Percentiles rank a stretch among this genome's conserved stretches.
phyloP scores from a whole-genome alignment of 176 grass and related monocot species.

The Microstegium vimineum region DNA sequence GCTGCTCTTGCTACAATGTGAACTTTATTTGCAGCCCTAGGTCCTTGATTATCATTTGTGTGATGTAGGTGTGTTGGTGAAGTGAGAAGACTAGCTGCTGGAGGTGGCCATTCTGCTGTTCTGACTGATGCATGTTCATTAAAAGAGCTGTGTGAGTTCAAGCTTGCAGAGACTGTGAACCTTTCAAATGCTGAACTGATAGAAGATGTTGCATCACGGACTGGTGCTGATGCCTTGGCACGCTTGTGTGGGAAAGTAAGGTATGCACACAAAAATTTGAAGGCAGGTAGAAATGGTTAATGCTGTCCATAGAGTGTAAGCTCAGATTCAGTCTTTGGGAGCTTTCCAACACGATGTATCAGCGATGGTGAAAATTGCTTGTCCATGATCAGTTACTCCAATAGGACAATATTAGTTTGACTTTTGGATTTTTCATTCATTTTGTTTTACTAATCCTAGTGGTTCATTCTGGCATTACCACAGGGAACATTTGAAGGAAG shows the following conservation, averaged over 20 bases:
- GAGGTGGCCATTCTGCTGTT: slow-evolving; percentile 94
- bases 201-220: slow-evolving; percentile 75
- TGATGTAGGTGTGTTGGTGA: slow-evolving; percentile 80
- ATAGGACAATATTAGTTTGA: neutral
- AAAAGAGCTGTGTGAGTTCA: slow-evolving; percentile 92
- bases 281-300: neutral
- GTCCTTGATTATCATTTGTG: neutral
- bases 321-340: neutral
- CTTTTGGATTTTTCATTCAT: neutral
- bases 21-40: neutral
- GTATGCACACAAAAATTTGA: slow-evolving; percentile 28
- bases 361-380: neutral
- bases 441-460: neutral
- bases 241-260: slow-evolving; percentile 78
- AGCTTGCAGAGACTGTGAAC: slow-evolving; percentile 72
- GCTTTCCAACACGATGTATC: neutral
- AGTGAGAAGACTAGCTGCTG: slow-evolving; percentile 80
- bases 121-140: slow-evolving; percentile 87
- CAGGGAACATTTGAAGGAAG: slow-evolving; percentile 74
- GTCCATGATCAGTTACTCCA: neutral
- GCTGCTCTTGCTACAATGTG: neutral
- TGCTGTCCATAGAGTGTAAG: neutral
- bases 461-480: neutral
- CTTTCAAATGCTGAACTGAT: slow-evolving; percentile 60
- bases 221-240: slow-evolving; percentile 78